Percentiles rank a stretch among this genome's conserved stretches.
These are phyloP conservation scores for Botryobasidium botryosum DNA, from an alignment of 768 basidiomycete genomes.

Conservation along the genomic window DNA sequence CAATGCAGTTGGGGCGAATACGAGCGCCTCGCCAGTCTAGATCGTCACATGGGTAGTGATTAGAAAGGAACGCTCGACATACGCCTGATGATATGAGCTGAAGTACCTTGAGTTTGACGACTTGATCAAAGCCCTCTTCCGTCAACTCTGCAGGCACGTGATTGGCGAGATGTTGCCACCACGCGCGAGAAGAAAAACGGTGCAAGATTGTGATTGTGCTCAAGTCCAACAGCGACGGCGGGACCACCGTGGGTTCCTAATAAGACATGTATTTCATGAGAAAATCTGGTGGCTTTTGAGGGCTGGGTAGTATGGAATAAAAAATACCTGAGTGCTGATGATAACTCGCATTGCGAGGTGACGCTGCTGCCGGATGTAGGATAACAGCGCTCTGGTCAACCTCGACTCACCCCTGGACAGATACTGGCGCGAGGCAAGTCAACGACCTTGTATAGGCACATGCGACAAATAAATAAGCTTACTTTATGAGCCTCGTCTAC, in stretches of 20 bases:
- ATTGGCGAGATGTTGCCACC: slow-evolving; percentile 24
- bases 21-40: slow-evolving; percentile 55
- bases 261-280: not conserved
- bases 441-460: too few relatives aligned
- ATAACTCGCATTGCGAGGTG: slow-evolving; percentile 7
- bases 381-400: not conserved
- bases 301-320: not conserved
- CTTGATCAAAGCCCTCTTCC: slow-evolving; percentile 44
- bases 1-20: slow-evolving; percentile 48
- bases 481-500: slow-evolving; percentile 25
- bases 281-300: not conserved
- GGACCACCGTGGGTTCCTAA: slow-evolving; percentile 8
- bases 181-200: not conserved
- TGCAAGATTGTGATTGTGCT: slow-evolving; percentile 2
- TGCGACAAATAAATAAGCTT: not conserved
- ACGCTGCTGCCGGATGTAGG: slow-evolving; percentile 5
- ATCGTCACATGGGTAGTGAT: not conserved
- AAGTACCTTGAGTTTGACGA: slow-evolving; percentile 45
- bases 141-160: slow-evolving; percentile 32
- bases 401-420: slow-evolving; percentile 20
- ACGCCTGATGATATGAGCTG: not conserved
- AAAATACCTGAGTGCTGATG: slow-evolving; percentile 7
- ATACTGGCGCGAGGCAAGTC: slow-evolving; percentile 3
- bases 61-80: not conserved
- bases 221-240: slow-evolving; percentile 1